Evolutionary conservation across 1,284 basidiomycete species (phyloP).

Genomic region (Marasmius tenuissimus): DNA sequence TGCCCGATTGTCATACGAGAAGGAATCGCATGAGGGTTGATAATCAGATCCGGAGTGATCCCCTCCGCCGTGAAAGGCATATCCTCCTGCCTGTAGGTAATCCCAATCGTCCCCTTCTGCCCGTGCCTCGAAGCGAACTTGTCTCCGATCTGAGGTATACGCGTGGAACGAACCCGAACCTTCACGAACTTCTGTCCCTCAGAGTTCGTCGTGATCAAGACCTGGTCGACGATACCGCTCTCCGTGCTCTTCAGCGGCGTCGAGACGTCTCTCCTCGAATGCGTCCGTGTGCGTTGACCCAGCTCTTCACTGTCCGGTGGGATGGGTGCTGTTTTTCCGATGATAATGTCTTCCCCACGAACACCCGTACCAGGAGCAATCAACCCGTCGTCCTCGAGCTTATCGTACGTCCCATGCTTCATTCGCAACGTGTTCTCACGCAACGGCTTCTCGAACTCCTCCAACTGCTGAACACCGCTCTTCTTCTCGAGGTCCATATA

Average conservation of each 20-base stretch:
- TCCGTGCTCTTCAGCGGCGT: constrained; percentile 98
- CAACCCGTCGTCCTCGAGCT: constrained; percentile 94
- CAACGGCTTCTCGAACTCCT: constrained; percentile 97
- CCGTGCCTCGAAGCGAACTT: constrained; percentile 99
- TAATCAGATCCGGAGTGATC: constrained; percentile 95
- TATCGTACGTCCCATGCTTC: constrained; percentile 99
- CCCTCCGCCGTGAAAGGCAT: constrained; percentile 99
- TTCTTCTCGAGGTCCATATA: constrained; percentile 99
- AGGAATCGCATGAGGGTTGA: constrained; percentile 99
- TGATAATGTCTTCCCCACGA: constrained; percentile 97
- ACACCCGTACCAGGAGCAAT: constrained; percentile 96
- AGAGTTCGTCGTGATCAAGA: constrained; percentile 93
- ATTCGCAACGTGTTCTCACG: constrained; percentile 92
- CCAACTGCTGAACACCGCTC: constrained; percentile 88
- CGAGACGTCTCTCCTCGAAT: constrained; percentile 93
- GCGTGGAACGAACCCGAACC: constrained; percentile 92
- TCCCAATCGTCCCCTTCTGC: constrained; percentile 99
- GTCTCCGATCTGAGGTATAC: constrained; percentile 97
- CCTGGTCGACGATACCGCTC: constrained; percentile 96
- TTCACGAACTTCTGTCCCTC: constrained; percentile 99
- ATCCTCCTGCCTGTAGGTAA: constrained; percentile 98
- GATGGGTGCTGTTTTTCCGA: constrained; percentile 98
- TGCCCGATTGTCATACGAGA: constrained; percentile 99
- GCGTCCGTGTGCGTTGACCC: constrained; percentile 89
- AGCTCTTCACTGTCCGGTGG: constrained; percentile 97